Evolutionary conservation across 2,329 filamentous ascomycete genomes (phyloP), one percentile per base, ranked within the genome.

Genomic region (Fusarium drepaniforme): DNA sequence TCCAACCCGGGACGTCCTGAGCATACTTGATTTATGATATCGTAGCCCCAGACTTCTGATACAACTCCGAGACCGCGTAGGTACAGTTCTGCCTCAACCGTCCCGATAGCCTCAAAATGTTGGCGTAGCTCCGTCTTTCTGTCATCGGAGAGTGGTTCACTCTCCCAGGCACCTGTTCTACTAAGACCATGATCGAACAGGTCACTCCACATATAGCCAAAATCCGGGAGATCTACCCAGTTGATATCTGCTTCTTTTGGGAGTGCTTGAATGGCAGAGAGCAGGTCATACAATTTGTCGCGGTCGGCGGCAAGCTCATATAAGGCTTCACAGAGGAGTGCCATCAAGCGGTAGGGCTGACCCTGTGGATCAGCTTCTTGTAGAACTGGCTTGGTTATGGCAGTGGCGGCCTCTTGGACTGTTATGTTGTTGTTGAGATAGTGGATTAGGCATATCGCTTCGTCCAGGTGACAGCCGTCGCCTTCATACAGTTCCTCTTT

Each of bases 61-160:
- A 69, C 35, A 9, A n/a, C 69, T 2, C 42, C 15, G 3, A 74
- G 23, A 0, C 21, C 30, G 1, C 30, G 13, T 1, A 74, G 0
- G n/a, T 59, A 72, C 53, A 74, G 51, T 2, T 56, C 71, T 1
- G 65, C 72, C 28, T 75, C 53, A 2, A 37, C n/a, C 0, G 1
- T 61, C 0, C 56, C 72, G 1, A 38, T 4, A 5, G 40, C 25
- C 33, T 18, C 4, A 21, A 18, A 49, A 4, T n/a, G 35, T 3
- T 57, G 25, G 8, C 46, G 28, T 46, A 61, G 28, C 21, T 51
- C 42, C 8, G 12, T 11, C 23, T 25, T 51, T n/a, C 28, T 46
- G 9, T 44, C 51, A 21, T 16, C 7, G 16, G 62, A 37, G 15
- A 25, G 28, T 11, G 21, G 23, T 35, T 25, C 21, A 3, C 28